Percentiles rank a stretch among this genome's conserved stretches.
Evolutionary conservation across 176 grass and related monocot species (phyloP).

Genomic region (Bonia amplexicaulis): DNA sequence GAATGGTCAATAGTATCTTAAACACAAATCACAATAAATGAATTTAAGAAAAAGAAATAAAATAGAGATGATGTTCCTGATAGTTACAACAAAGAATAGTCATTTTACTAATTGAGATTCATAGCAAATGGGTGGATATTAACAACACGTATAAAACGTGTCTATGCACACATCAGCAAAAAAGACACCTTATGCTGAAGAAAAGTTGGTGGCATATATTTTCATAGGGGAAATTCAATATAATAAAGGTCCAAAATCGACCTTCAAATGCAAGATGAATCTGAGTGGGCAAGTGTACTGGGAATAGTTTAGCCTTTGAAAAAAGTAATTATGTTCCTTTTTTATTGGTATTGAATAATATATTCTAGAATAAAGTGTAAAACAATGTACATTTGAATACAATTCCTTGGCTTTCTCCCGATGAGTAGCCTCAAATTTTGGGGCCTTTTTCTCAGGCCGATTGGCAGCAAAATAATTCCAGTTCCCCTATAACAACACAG

Average conservation of each 20-base stretch:
- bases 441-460: slow-evolving; percentile 91
- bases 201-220: background rate
- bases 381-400: slow-evolving; percentile 58
- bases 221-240: background rate
- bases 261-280: background rate
- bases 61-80: background rate
- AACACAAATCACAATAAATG: background rate
- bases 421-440: slow-evolving; percentile 89
- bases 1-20: background rate
- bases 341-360: background rate
- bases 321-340: background rate
- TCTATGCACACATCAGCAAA: background rate
- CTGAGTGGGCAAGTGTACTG: background rate
- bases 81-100: background rate
- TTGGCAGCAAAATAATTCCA: slow-evolving; percentile 98
- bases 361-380: slow-evolving; percentile 2
- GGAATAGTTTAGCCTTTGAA: background rate
- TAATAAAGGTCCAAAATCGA: background rate
- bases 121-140: background rate
- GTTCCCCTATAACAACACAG: slow-evolving; percentile 55
- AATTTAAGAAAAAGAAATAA: background rate
- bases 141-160: background rate
- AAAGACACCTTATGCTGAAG: background rate
- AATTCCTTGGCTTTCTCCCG: slow-evolving; percentile 96
- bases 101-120: background rate